A percentile compares a stretch with the other conserved stretches of the same genome.
These are phyloP conservation scores for Mycosphaerella arachidis DNA, from an alignment of 2,329 filamentous ascomycete genomes.

Conservation along the genomic window DNA sequence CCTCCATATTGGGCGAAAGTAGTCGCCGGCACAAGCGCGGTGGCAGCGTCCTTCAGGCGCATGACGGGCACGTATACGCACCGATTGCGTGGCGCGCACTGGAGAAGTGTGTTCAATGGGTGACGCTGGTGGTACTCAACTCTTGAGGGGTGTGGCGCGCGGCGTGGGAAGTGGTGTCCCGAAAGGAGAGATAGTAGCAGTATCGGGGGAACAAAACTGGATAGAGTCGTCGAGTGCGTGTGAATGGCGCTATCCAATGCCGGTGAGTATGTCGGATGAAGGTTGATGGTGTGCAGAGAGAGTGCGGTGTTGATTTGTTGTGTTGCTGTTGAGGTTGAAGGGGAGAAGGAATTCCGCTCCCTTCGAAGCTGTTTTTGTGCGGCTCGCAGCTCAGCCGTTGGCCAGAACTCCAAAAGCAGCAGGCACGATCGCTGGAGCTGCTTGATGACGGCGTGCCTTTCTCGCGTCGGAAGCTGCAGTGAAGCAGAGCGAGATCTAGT, in stretches of 20 bases:
- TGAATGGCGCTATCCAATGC: neutral
- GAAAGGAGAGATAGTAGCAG: neutral
- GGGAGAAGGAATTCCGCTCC: neutral
- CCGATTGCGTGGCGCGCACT: neutral
- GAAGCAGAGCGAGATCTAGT: neutral
- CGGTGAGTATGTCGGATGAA: neutral
- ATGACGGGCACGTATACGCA: neutral
- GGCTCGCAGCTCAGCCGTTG: neutral
- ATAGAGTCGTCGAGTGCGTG: neutral
- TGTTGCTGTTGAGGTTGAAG: neutral
- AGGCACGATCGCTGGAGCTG: neutral
- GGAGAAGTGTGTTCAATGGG: neutral
- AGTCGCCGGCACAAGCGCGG: neutral
- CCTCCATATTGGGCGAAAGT: neutral
- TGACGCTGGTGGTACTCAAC: neutral
- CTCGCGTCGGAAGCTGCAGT: neutral
- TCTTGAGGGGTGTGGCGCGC: neutral
- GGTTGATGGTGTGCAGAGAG: neutral
- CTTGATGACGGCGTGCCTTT: neutral
- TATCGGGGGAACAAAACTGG: neutral
- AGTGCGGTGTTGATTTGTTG: neutral
- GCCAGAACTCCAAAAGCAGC: neutral
- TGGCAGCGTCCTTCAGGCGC: neutral
- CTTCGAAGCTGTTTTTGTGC: neutral
- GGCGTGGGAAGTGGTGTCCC: neutral